Percentiles rank a stretch among this genome's conserved stretches.
These are phyloP conservation scores for Hymenoscyphus repandus DNA, from an alignment of 2,329 filamentous ascomycete genomes.

Conservation along the genomic window DNA sequence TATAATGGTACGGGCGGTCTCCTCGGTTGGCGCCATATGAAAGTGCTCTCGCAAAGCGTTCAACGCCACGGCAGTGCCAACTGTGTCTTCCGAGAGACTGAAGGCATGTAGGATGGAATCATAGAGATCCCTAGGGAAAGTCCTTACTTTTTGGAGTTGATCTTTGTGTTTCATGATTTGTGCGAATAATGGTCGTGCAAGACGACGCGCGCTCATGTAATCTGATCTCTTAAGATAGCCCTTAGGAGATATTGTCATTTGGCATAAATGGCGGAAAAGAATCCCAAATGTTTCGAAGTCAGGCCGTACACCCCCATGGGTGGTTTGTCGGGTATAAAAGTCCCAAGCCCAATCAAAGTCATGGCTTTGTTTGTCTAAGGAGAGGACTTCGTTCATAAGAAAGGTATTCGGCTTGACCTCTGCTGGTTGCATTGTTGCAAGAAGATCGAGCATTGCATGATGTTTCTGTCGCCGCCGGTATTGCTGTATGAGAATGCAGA, in stretches of 20 bases:
- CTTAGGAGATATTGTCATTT: constrained; percentile 4
- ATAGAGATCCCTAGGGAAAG: constrained; percentile 44
- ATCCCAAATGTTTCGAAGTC: constrained; percentile 28
- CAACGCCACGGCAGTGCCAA: constrained; percentile 44
- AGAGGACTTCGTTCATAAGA: constrained; percentile 75
- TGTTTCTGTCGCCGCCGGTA: constrained; percentile 61
- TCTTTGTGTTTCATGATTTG: constrained; percentile 43
- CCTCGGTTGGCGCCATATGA: constrained; percentile 39
- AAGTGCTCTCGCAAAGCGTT: constrained; percentile 40
- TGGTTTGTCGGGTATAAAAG: constrained; percentile 22
- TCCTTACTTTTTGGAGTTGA: constrained; percentile 29
- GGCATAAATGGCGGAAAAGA: constrained; percentile 29
- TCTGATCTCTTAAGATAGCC: not conserved
- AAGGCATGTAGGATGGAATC: constrained; percentile 47
- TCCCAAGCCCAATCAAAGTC: constrained; percentile 21
- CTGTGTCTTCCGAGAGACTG: constrained; percentile 42
- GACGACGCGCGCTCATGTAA: constrained; percentile 6
- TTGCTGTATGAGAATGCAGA: constrained; percentile 67
- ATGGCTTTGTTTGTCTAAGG: constrained; percentile 28
- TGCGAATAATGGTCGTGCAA: constrained; percentile 34
- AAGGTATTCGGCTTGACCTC: constrained; percentile 65
- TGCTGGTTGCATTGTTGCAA: constrained; percentile 55
- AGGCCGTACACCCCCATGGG: constrained; percentile 18
- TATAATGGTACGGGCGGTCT: constrained; percentile 42
- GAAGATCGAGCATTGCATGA: constrained; percentile 52